Evolutionary conservation across 306 rosid genomes (phyloP), one percentile per base, ranked within the genome.

Genomic region (Cicer cuneatum): DNA sequence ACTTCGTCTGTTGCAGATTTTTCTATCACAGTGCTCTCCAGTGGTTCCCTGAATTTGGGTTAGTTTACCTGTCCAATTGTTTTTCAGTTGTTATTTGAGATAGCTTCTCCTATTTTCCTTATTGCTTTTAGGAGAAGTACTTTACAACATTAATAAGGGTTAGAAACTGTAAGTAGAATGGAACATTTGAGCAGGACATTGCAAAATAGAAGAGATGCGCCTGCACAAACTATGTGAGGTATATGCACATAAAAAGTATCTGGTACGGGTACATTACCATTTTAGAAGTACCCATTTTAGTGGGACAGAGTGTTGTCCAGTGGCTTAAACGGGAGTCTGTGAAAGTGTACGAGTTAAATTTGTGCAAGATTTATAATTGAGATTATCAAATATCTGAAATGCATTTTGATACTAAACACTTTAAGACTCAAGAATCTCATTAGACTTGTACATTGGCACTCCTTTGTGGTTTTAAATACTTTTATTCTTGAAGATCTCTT

Each of bases 1-100:
- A 14, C 71, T 58, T 52, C 29, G 57, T 29, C 12, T 60, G 39
- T 81, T 79, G 83, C 92, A 94, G 97, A 76, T 91, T 94, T 80
- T 94, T 91, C 86, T 91, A 91, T 83, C 97, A 90, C 59, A 91
- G 96, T 70, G 96, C 97, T 79, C 98, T 91, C 62, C 83, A 10
- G 77, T 94, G 97, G 98, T 94, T 91, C 81, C 97, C 98, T 59
- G 60, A 86, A 69, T 88, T 75, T 59, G 96, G 92, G 98, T 91
- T 78, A 85, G 98, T 87, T 71, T 60, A 35, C 46, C 18, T 61
- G 13, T 75, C 62, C 56, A 78, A 46, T 56, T 66, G 41, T 48
- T 83, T 33, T 14, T 54, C 24, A 51, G 18, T 19, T 2, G 10
- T 21, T 58, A 47, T 16, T 54, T 77, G 57, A 64, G 56, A 70